Evolutionary conservation across 2,329 filamentous ascomycete species (phyloP).

Genomic region (Colletotrichum falcatum): DNA sequence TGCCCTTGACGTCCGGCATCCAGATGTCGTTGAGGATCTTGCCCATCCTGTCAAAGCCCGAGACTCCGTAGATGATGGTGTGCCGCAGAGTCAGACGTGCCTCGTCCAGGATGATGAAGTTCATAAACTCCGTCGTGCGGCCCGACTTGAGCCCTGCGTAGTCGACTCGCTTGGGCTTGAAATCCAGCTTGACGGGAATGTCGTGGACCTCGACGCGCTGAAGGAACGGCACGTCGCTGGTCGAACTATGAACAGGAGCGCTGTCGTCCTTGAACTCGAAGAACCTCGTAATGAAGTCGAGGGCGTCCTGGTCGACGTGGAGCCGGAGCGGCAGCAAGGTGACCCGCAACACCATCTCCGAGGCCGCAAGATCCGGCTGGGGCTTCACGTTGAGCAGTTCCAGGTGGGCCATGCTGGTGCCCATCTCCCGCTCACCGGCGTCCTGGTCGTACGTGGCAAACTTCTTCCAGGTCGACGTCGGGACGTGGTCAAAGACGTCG

Average conservation of each 20-base stretch:
- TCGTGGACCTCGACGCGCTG: conserved; percentile 90
- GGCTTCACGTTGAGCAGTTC: conserved; percentile 91
- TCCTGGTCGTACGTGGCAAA: conserved; percentile 95
- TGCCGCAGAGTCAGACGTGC: conserved; percentile 88
- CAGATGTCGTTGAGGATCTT: conserved; percentile 94
- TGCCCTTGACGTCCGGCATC: conserved; percentile 91
- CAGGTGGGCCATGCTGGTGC: conserved; percentile 89
- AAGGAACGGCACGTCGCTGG: conserved; percentile 84
- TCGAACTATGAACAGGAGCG: conserved; percentile 64
- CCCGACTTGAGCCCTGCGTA: conserved; percentile 93
- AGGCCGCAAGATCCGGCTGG: conserved; percentile 83
- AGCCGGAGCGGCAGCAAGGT: conserved; percentile 86
- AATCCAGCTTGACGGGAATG: conserved; percentile 86
- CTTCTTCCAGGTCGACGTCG: conserved; percentile 97
- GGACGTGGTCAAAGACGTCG: conserved; percentile 93
- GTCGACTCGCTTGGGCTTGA: conserved; percentile 98
- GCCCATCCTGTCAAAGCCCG: conserved; percentile 90
- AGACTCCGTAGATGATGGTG: conserved; percentile 91
- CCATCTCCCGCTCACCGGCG: conserved; percentile 86
- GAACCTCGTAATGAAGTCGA: conserved; percentile 97
- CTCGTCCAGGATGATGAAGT: conserved; percentile 92
- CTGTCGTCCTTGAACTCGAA: conserved; percentile 95
- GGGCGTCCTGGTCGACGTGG: conserved; percentile 96
- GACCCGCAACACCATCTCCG: conserved; percentile 86
- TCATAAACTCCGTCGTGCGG: conserved; percentile 98